Evolutionary conservation across 1,284 basidiomycete genomes (phyloP).

Genomic region (Cryptococcus sp.): DNA sequence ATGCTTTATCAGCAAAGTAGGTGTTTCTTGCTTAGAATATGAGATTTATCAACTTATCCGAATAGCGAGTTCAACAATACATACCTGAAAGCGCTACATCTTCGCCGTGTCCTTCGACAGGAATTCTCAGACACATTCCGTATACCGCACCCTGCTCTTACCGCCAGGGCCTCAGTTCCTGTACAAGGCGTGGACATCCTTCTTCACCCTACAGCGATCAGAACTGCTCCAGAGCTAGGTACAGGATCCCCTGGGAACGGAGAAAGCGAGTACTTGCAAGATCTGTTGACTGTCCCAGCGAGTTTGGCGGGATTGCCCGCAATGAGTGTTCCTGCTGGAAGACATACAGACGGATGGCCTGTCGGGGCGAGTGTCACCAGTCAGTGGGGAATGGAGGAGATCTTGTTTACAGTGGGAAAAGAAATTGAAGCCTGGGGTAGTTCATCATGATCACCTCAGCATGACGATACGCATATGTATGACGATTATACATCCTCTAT

Average conservation of each 20-base stretch:
- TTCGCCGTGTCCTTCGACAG: slow-evolving; percentile 64
- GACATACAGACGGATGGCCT: slow-evolving; percentile 66
- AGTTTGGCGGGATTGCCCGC: slow-evolving; percentile 84
- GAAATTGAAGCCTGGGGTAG: slow-evolving; percentile 24
- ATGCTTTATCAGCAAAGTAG: slow-evolving; percentile 85
- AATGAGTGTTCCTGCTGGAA: slow-evolving; percentile 63
- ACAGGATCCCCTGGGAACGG: slow-evolving; percentile 25
- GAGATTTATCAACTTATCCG: background rate
- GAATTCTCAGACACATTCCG: slow-evolving; percentile 74
- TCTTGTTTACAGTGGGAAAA: slow-evolving; percentile 57
- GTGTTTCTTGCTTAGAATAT: slow-evolving; percentile 28
- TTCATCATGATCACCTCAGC: background rate
- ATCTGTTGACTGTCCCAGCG: slow-evolving; percentile 86
- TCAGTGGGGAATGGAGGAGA: slow-evolving; percentile 80
- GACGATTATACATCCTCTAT: background rate
- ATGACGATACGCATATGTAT: background rate
- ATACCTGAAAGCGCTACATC: slow-evolving; percentile 82
- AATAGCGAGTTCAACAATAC: slow-evolving; percentile 90
- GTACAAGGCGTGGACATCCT: slow-evolving; percentile 61
- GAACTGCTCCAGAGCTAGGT: slow-evolving; percentile 62
- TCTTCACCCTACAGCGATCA: slow-evolving; percentile 76
- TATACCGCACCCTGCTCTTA: slow-evolving; percentile 40
- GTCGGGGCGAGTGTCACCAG: slow-evolving; percentile 78
- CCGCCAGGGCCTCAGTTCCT: background rate
- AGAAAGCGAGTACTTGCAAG: slow-evolving; percentile 71